Evolutionary conservation across 129 eudicot species (phyloP).

Genomic region (Oenanthe sinensis): DNA sequence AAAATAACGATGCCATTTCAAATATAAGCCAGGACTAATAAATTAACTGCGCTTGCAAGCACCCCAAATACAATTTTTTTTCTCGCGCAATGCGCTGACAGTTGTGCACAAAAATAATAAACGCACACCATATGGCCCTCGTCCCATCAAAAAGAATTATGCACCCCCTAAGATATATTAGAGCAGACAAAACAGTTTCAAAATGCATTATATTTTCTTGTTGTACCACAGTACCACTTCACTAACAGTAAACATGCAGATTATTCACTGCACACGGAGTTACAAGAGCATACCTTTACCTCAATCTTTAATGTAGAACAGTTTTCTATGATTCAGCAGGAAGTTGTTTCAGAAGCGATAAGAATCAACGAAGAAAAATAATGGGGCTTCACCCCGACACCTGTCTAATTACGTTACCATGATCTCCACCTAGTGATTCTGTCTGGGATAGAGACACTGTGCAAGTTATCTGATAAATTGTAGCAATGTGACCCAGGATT

Average conservation of each 20-base stretch:
- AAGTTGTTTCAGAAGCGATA: background rate
- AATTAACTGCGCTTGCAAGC: no score
- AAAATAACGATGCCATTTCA: no score
- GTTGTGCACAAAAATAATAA: background rate
- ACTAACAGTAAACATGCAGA: background rate
- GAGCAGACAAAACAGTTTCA: background rate
- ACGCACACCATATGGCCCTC: background rate
- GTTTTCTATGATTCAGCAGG: background rate
- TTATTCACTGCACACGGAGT: slow-evolving; percentile 8
- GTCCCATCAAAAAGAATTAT: background rate
- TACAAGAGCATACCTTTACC: slow-evolving; percentile 3
- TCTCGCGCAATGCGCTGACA: background rate
- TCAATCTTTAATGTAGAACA: background rate
- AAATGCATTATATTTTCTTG: background rate
- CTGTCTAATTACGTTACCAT: background rate
- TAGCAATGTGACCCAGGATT: slow-evolving; percentile 6
- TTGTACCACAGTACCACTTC: background rate
- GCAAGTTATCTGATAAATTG: slow-evolving; percentile 4
- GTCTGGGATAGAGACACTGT: background rate
- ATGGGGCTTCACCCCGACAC: background rate
- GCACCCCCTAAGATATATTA: background rate
- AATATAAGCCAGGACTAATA: no score
- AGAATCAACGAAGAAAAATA: background rate
- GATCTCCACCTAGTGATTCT: background rate
- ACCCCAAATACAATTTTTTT: background rate